A percentile compares a stretch with the other conserved stretches of the same genome.
These are phyloP conservation scores for Aspergillus carbonarius DNA, from an alignment of 2,329 filamentous ascomycete genomes.

Conservation along the genomic window DNA sequence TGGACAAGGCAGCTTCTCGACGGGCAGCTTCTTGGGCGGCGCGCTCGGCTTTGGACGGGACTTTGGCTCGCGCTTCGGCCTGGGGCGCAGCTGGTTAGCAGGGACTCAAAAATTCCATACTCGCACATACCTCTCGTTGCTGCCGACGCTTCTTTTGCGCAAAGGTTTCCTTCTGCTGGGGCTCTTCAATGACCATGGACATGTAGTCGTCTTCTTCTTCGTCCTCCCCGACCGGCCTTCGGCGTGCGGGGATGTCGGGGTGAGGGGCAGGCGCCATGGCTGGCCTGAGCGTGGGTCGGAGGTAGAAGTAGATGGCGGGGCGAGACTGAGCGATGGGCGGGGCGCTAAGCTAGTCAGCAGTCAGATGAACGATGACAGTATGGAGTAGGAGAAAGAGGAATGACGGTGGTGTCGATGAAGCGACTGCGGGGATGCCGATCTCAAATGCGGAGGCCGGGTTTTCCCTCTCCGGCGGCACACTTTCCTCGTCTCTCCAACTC, in stretches of 20 bases:
- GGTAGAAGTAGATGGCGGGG: neutral
- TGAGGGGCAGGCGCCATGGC: conserved; percentile 9
- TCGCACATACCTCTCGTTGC: conserved; percentile 48
- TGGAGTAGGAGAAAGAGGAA: no score
- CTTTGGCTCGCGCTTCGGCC: conserved; percentile 65
- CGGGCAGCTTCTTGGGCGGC: conserved; percentile 70
- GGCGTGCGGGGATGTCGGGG: conserved; percentile 11
- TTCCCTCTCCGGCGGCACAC: neutral
- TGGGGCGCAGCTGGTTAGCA: conserved; percentile 31
- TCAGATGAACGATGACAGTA: neutral
- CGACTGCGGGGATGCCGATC: neutral
- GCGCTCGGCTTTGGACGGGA: conserved; percentile 76
- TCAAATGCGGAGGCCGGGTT: conserved; percentile 2
- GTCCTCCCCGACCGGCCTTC: conserved; percentile 29
- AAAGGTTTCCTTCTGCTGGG: conserved; percentile 60
- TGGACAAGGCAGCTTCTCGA: conserved; percentile 73
- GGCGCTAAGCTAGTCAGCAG: neutral
- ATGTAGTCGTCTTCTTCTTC: conserved; percentile 95
- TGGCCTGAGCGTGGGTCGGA: neutral
- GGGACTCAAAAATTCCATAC: conserved; percentile 17
- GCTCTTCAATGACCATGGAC: conserved; percentile 85
- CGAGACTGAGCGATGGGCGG: neutral
- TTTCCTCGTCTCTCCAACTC: neutral
- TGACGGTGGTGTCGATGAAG: no score
- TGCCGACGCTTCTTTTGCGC: conserved; percentile 58